Percentiles rank a stretch among this genome's conserved stretches.
Conservation (phyloP, 2,329 filamentous ascomycete species). For the Coniochaeta hoffmannii region DNA sequence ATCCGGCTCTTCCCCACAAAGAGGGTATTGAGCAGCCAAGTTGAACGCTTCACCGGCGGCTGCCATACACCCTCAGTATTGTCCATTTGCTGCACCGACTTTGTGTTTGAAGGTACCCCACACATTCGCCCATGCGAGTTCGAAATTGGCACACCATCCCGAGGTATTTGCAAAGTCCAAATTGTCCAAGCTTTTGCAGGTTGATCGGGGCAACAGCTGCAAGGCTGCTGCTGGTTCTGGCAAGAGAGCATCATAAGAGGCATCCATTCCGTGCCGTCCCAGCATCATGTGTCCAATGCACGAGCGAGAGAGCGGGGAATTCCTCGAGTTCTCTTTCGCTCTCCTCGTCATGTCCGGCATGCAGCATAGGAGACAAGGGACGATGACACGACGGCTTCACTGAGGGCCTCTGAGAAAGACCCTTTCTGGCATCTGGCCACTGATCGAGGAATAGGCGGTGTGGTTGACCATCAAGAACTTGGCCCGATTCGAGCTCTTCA, state of each 20-base stretch:
- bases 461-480: slow-evolving; percentile 1
- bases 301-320: slow-evolving; percentile 1
- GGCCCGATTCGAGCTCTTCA: too few species aligned
- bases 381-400: slow-evolving; percentile 11
- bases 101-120: not conserved
- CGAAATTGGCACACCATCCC: slow-evolving; percentile 12
- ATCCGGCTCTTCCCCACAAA: not conserved
- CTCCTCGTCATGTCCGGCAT: not conserved
- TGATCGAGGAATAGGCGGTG: slow-evolving; percentile 5
- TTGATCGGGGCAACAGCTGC: not conserved
- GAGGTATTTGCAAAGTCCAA: slow-evolving; percentile 2
- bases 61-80: too few species aligned
- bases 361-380: not conserved
- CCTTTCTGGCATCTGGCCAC: not conserved
- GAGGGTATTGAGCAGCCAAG: not conserved
- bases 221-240: slow-evolving; percentile 3
- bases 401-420: not conserved
- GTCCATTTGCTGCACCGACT: too few species aligned
- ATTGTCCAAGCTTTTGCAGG: not conserved
- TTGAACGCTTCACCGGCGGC: too few species aligned
- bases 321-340: not conserved
- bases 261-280: slow-evolving; percentile 14
- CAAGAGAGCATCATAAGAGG: not conserved
- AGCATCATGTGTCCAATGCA: slow-evolving; percentile 10
- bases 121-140: slow-evolving; percentile 2